These are phyloP conservation scores for Silene vulgaris DNA, from an alignment of 179 eudicot species.

Conservation along the genomic window DNA sequence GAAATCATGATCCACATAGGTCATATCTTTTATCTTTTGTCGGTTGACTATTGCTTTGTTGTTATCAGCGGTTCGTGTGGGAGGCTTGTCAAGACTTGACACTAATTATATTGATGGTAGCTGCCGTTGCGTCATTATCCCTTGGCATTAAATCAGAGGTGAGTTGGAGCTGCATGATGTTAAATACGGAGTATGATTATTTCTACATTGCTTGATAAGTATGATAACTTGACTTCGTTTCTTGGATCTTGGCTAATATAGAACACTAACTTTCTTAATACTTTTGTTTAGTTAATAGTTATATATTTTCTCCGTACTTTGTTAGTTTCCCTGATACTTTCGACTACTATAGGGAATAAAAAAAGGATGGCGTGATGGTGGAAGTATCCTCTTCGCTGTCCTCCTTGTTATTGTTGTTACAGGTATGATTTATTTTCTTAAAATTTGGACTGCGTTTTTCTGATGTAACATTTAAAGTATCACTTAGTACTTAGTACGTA, in stretches of 20 bases:
- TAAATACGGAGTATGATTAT: neutral
- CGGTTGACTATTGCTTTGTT: neutral
- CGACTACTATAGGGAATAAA: constrained; percentile 55
- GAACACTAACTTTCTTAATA: neutral
- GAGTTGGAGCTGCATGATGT: constrained; percentile 20
- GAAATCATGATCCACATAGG: neutral
- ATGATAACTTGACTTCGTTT: neutral
- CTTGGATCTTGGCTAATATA: neutral
- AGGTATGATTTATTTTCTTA: constrained; percentile 41
- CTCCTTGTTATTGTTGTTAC: constrained; percentile 73
- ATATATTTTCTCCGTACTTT: neutral
- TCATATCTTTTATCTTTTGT: neutral
- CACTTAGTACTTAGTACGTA: neutral
- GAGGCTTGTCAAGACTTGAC: constrained; percentile 91
- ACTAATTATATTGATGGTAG: constrained; percentile 77
- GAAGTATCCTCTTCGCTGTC: constrained; percentile 90
- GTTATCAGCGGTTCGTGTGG: constrained; percentile 65
- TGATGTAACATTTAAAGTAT: neutral
- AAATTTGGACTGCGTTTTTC: neutral
- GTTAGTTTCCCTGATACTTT: neutral
- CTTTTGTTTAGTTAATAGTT: neutral
- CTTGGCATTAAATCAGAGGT: constrained; percentile 85
- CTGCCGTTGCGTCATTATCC: constrained; percentile 85
- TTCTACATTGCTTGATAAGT: neutral
- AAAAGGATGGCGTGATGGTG: constrained; percentile 98